Evolutionary conservation across 345 rosid genomes (phyloP).

Genomic region (Citropsis articulata): DNA sequence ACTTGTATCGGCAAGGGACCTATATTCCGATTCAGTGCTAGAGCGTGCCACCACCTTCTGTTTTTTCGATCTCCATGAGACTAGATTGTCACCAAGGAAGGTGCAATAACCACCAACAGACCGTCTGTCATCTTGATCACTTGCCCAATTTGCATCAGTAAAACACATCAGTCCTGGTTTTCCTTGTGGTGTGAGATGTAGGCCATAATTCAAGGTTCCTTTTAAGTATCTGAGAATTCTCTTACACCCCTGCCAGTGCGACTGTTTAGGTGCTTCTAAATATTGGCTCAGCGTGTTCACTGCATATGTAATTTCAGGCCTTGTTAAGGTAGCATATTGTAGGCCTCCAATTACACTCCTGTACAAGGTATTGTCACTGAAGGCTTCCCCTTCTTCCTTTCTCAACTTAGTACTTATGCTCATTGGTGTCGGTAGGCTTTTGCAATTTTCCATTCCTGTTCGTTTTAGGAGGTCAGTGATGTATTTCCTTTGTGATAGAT

Average conservation of each 20-base stretch:
- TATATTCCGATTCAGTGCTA: no score
- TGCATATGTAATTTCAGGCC: background rate
- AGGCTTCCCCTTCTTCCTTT: background rate
- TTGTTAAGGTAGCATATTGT: no score
- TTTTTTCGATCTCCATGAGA: no score
- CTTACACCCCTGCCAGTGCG: background rate
- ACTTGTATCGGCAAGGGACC: no score
- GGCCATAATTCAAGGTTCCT: background rate
- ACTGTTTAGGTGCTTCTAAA: background rate
- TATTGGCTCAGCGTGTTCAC: background rate
- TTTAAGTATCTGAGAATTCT: background rate
- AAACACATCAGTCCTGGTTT: background rate
- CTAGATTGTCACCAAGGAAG: no score
- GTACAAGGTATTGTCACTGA: background rate
- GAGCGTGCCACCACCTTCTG: no score
- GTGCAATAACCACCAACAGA: no score
- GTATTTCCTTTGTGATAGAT: background rate
- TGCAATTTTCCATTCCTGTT: background rate
- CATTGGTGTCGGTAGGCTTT: background rate
- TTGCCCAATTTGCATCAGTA: background rate
- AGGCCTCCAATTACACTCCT: background rate
- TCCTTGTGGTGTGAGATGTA: background rate
- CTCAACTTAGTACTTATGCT: background rate
- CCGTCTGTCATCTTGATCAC: no score
- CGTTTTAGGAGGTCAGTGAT: background rate